A percentile compares a stretch with the other conserved stretches of the same genome.
Evolutionary conservation across 257 asterid genomes (phyloP).

Genomic region (Nicotiana noctiflora): DNA sequence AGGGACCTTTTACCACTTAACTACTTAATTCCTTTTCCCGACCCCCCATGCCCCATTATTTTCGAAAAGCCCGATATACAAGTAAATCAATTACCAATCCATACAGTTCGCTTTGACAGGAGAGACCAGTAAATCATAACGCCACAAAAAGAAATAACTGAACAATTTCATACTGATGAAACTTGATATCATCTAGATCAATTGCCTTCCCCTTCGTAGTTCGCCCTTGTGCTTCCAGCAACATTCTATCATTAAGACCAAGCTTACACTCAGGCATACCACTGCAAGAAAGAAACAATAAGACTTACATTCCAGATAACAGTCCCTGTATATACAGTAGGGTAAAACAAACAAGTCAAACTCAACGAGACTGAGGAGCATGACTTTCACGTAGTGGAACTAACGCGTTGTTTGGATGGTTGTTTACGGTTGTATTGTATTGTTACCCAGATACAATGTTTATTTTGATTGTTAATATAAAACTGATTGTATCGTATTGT

Average conservation of each 20-base stretch:
- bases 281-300: constrained; percentile 41
- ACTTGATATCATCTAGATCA: constrained; percentile 96
- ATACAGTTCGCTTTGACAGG: not conserved
- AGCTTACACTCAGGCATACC: constrained; percentile 99
- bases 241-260: constrained; percentile 93
- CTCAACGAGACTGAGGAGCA: not conserved
- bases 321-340: not conserved
- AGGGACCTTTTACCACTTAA: not conserved
- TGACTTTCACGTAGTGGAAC: not conserved
- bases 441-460: too few species aligned
- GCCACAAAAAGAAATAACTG: constrained; percentile 11
- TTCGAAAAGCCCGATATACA: not conserved
- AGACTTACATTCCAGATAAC: not conserved
- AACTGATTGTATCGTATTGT: too few species aligned
- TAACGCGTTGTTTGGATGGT: not conserved
- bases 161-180: constrained; percentile 76
- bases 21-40: not conserved
- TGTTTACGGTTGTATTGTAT: too few species aligned
- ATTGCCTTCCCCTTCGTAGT: constrained; percentile 93
- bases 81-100: not conserved
- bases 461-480: too few species aligned
- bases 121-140: not conserved
- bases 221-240: constrained; percentile 97
- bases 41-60: not conserved
- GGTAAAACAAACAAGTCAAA: not conserved